Conservation (phyloP, 352 stramenopile species). For the Phytopythium boreale region DNA sequence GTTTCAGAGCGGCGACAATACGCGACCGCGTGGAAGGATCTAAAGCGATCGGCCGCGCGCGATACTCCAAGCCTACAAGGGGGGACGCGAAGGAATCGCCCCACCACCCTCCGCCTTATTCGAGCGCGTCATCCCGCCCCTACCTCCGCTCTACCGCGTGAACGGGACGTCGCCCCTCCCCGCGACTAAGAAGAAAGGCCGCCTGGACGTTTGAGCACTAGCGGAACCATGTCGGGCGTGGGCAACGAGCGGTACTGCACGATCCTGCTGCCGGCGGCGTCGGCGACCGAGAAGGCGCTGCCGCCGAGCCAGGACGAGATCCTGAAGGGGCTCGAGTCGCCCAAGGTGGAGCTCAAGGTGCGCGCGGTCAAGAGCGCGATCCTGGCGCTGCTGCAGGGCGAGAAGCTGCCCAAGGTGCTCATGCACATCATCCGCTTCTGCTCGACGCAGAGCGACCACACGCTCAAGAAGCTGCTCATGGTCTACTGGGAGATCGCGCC, state of each 20-base stretch:
- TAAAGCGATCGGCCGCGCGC: background rate
- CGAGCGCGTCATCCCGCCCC: background rate
- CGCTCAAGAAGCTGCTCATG: conserved; percentile 99
- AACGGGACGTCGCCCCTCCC: background rate
- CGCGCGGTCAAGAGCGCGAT: conserved; percentile 98
- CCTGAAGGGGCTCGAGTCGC: conserved; percentile 95
- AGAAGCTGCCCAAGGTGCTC: conserved; percentile 97
- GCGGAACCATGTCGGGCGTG: conserved; percentile 51
- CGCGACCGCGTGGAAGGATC: conserved; percentile 24
- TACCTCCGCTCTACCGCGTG: background rate
- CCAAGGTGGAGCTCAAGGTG: conserved; percentile 95
- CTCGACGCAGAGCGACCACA: conserved; percentile 98
- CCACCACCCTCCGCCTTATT: background rate
- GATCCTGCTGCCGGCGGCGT: conserved; percentile 65
- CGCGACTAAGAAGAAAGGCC: background rate
- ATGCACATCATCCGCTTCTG: conserved; percentile 99
- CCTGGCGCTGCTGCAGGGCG: conserved; percentile 96
- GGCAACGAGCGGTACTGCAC: conserved; percentile 88
- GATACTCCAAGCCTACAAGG: background rate
- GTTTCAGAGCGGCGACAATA: conserved; percentile 1
- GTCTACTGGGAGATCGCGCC: conserved; percentile 99
- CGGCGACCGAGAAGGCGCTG: conserved; percentile 52
- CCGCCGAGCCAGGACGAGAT: conserved; percentile 94
- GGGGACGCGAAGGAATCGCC: background rate
- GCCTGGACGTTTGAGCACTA: background rate